Evolutionary conservation across 805 yeast species (phyloP).

Genomic region (Hanseniaspora hatyaiensis): DNA sequence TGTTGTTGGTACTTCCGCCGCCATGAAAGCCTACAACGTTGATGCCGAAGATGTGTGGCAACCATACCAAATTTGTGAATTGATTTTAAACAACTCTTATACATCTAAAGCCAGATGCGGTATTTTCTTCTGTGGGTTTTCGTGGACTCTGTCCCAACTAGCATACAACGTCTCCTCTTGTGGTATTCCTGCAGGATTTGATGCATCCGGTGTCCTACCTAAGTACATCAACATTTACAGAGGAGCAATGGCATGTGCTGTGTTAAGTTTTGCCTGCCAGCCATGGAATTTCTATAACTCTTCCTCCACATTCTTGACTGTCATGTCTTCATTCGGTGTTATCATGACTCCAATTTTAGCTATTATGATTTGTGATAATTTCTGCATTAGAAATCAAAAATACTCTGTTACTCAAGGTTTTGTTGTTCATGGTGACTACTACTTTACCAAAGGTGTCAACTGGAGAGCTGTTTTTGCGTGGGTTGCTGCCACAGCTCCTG

Average conservation of each 20-base stretch:
- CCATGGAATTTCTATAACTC: constrained; percentile 34
- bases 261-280: constrained; percentile 30
- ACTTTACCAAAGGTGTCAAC: constrained; percentile 32
- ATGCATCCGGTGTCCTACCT: constrained; percentile 33
- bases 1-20: constrained; percentile 34
- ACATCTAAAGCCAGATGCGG: constrained; percentile 32
- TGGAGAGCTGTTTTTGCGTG: constrained; percentile 31
- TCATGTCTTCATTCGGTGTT: constrained; percentile 32
- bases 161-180: constrained; percentile 33
- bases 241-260: constrained; percentile 32
- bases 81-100: constrained; percentile 27
- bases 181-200: constrained; percentile 37
- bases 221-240: constrained; percentile 33
- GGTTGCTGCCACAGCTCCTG: constrained; percentile 35
- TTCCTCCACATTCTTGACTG: constrained; percentile 31
- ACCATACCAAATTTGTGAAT: constrained; percentile 30
- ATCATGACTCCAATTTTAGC: constrained; percentile 33
- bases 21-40: constrained; percentile 26
- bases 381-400: constrained; percentile 30
- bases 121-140: constrained; percentile 32
- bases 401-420: constrained; percentile 29
- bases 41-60: constrained; percentile 29
- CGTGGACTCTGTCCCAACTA: constrained; percentile 32
- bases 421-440: constrained; percentile 28
- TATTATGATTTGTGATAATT: constrained; percentile 34